A percentile compares a stretch with the other conserved stretches of the same genome.
phyloP scores from a whole-genome alignment of 352 stramenopile genomes.

The Blastocystis sp. region DNA sequence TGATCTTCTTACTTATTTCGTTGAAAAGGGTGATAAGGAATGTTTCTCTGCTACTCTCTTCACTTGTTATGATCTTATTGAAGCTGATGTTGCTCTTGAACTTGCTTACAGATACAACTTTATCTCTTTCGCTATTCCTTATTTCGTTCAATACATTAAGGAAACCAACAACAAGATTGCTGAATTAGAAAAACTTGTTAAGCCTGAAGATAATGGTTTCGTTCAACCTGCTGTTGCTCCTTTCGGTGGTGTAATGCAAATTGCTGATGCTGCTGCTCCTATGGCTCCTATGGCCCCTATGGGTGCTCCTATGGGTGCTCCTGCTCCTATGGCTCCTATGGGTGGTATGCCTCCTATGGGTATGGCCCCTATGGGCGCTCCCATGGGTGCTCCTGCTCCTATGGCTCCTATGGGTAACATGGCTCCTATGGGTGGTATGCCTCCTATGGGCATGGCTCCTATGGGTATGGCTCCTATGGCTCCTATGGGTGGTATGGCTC shows the following conservation, averaged over 20 bases:
- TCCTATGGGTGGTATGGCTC: constrained; percentile 19
- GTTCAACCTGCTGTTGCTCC: constrained; percentile 35
- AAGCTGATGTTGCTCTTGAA: constrained; percentile 91
- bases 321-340: constrained; percentile 22
- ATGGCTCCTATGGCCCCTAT: constrained; percentile 35
- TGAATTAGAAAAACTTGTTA: constrained; percentile 52
- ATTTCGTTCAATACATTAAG: constrained; percentile 96
- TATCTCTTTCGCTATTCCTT: constrained; percentile 95
- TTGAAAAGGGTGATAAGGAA: constrained; percentile 86
- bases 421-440: constrained; percentile 30
- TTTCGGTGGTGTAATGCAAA: constrained; percentile 18
- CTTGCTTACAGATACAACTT: constrained; percentile 94
- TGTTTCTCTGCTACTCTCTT: constrained; percentile 93
- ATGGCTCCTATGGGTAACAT: constrained; percentile 35
- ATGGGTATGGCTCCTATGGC: constrained; percentile 30
- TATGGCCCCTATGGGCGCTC: constrained; percentile 28
- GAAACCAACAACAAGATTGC: constrained; percentile 80
- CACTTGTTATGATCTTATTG: constrained; percentile 83
- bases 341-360: constrained; percentile 16
- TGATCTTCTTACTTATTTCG: constrained; percentile 92
- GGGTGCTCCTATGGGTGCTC: constrained; percentile 2
- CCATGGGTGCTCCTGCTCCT: neutral
- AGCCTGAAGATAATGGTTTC: constrained; percentile 36
- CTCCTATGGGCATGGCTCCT: constrained; percentile 14
- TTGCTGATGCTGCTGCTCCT: constrained; percentile 23